Base-by-base conservation (phyloP, 768 basidiomycete species). In the Mycena maculata region DNA sequence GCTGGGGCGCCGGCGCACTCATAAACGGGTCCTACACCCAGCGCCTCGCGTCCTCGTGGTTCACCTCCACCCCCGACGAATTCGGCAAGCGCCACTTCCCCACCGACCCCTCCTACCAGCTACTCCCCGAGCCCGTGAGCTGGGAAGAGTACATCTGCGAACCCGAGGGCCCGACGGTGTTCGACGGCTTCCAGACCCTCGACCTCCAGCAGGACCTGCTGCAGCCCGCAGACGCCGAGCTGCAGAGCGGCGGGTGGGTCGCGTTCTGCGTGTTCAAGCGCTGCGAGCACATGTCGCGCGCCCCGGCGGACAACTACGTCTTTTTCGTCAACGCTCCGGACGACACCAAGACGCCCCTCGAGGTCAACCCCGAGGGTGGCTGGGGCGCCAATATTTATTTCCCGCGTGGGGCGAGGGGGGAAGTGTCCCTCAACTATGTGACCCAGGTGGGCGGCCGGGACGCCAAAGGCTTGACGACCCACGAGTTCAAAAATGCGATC, bases 1-100 rank as follows among this genome's bases (percentile, higher is more conserved):
- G 84, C 70, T 86, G 85, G 84, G 85, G 84, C 20, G 80, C 84
- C 27, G 85, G 85, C n/a, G 77, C 75, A 30, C 71, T 85, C 44
- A 74, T 76, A 47, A 81, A 80, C 42, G 65, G 70, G 15, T 62
- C 68, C 5, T 85, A 81, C 72, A 71, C 74, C 25, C 73, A 77
- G 52, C 74, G 76, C 41, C 82, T 85, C 57, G 73, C 77, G 30
- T 76, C 83, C 10, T 73, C 74, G 23, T 84, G 82, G 82, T 86
- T 85, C 69, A 80, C 77, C 20, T 82, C 79, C 22, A 71, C 79
- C 4, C 76, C 82, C n/a, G 54, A 69, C 36, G 82, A 86, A 60
- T 86, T 85, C 71, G 83, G 80, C 23, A 76, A 69, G 60, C 76
- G 76, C 33, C 85, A 86, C 73, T 85, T 79, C 72, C 85, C 84